Evolutionary conservation across 2,329 filamentous ascomycete species (phyloP).

Genomic region (Sarocladiaceae sp.): DNA sequence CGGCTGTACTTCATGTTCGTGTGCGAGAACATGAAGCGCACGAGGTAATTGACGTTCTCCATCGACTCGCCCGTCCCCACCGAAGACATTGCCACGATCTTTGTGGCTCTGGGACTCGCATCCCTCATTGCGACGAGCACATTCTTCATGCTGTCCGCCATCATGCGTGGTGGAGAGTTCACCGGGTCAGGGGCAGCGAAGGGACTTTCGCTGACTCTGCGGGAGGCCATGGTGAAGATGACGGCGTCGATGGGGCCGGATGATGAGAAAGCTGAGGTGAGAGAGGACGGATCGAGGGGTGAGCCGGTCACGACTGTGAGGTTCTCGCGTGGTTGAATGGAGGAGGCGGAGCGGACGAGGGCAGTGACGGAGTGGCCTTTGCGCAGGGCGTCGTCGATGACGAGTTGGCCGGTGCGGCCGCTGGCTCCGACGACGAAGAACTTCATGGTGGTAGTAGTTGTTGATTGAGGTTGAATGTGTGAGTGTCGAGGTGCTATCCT

Average conservation of each 20-base stretch:
- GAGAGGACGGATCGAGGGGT: conserved; percentile 23
- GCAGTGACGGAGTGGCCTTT: conserved; percentile 32
- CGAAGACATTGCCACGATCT: conserved; percentile 41
- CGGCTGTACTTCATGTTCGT: conserved; percentile 38
- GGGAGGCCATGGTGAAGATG: conserved; percentile 41
- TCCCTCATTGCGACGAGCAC: conserved; percentile 30
- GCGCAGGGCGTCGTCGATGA: conserved; percentile 28
- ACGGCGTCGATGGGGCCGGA: conserved; percentile 25
- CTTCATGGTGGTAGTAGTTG: conserved; percentile 21
- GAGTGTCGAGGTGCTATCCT: no score
- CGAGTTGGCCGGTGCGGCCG: conserved; percentile 34
- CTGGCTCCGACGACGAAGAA: conserved; percentile 36
- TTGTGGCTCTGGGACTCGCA: conserved; percentile 21
- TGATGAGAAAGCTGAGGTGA: conserved; percentile 23
- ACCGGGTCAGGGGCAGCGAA: conserved; percentile 32
- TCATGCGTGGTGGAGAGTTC: conserved; percentile 31
- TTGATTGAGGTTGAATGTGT: background rate
- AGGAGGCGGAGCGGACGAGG: conserved; percentile 30
- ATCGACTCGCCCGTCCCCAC: conserved; percentile 39
- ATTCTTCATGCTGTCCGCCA: conserved; percentile 36
- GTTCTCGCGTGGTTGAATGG: conserved; percentile 17
- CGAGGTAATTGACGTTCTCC: conserved; percentile 28
- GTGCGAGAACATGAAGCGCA: conserved; percentile 34
- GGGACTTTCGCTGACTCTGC: conserved; percentile 37
- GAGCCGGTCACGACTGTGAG: conserved; percentile 30